phyloP scores from a whole-genome alignment of 1,284 basidiomycete species.

The Heterobasidion parviporum region DNA sequence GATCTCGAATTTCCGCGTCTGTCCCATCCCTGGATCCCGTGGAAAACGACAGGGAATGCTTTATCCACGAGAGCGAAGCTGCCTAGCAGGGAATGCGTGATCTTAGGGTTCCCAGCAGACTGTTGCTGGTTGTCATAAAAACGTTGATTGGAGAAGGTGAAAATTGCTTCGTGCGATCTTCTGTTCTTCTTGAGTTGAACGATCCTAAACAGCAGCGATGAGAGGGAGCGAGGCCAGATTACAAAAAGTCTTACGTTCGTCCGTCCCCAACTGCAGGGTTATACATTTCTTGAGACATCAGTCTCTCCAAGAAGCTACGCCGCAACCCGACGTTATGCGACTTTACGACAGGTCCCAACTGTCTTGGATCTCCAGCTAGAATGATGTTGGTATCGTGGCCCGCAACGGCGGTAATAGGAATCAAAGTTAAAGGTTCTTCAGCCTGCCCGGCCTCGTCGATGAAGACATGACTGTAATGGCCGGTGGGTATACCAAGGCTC shows the following conservation, averaged over 20 bases:
- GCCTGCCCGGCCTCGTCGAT: slow-evolving; percentile 36
- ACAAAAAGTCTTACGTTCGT: slow-evolving; percentile 26
- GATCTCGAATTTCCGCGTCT: slow-evolving; percentile 34
- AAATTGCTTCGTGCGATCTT: slow-evolving; percentile 47
- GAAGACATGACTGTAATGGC: slow-evolving; percentile 30
- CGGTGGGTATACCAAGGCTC: slow-evolving; percentile 29
- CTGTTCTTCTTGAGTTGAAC: slow-evolving; percentile 48
- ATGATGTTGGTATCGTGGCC: slow-evolving; percentile 44
- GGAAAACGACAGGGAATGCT: slow-evolving; percentile 40
- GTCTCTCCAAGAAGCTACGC: slow-evolving; percentile 45
- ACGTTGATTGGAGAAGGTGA: slow-evolving; percentile 46
- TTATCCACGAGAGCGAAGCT: slow-evolving; percentile 24
- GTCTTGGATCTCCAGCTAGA: slow-evolving; percentile 54
- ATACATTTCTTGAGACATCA: slow-evolving; percentile 42
- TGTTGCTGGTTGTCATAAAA: slow-evolving; percentile 48
- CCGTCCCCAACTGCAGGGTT: slow-evolving; percentile 28
- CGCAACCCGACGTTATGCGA: slow-evolving; percentile 43
- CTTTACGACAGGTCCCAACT: slow-evolving; percentile 54
- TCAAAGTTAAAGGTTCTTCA: slow-evolving; percentile 52
- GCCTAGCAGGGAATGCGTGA: slow-evolving; percentile 26
- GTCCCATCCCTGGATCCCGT: slow-evolving; percentile 35
- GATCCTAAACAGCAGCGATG: slow-evolving; percentile 24
- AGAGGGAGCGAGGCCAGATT: not conserved
- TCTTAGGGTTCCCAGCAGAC: slow-evolving; percentile 27
- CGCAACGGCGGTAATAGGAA: slow-evolving; percentile 47